Conservation (phyloP, 306 rosid genomes). For the Hippophae tibetana region DNA sequence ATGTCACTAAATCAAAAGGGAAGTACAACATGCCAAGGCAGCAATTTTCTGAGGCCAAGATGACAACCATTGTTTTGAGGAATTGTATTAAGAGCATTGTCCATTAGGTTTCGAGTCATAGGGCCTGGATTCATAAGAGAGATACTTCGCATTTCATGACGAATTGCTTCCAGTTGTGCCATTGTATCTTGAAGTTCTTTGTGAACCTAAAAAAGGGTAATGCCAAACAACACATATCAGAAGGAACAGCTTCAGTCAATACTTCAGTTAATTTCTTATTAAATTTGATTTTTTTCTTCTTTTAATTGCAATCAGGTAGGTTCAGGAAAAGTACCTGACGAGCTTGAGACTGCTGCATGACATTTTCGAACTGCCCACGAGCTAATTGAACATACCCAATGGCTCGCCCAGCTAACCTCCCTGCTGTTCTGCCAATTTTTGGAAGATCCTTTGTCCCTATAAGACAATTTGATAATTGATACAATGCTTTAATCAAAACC, state of each 20-base stretch:
- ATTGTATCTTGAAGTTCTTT: conserved; percentile 80
- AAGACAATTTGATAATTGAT: neutral
- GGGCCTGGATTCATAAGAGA: conserved; percentile 62
- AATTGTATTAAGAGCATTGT: conserved; percentile 25
- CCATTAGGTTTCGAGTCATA: conserved; percentile 50
- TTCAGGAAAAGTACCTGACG: conserved; percentile 41
- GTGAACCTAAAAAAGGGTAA: conserved; percentile 48
- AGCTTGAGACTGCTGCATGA: conserved; percentile 81
- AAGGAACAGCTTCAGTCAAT: neutral
- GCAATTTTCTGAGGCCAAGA: neutral
- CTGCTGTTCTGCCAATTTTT: conserved; percentile 30
- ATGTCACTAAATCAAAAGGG: neutral
- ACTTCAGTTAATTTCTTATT: neutral
- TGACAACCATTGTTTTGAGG: conserved; percentile 5
- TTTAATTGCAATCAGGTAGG: neutral
- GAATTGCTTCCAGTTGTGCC: conserved; percentile 78
- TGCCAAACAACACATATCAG: conserved; percentile 3
- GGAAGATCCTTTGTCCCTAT: conserved; percentile 52
- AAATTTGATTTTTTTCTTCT: neutral
- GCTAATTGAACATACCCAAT: conserved; percentile 82
- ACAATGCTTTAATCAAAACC: neutral
- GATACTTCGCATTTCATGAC: conserved; percentile 62
- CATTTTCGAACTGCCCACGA: conserved; percentile 74
- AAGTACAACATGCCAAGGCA: neutral
- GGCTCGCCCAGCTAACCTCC: conserved; percentile 48